Evolutionary conservation across 768 basidiomycete species (phyloP).

Genomic region (Mycena venus): DNA sequence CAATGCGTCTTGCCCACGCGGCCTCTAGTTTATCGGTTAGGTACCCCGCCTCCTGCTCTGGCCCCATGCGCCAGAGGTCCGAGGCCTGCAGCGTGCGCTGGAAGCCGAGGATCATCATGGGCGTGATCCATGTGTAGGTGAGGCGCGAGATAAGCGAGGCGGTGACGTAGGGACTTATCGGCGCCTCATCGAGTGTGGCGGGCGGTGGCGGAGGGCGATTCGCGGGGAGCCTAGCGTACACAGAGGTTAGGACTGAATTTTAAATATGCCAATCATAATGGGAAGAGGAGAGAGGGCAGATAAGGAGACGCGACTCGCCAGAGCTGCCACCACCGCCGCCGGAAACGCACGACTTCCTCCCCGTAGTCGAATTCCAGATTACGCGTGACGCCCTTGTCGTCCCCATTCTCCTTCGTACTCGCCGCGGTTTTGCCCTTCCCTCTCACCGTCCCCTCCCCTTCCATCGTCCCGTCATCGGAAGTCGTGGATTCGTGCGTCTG

Average conservation of each 20-base stretch:
- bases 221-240: constrained; percentile 63
- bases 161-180: constrained; percentile 71
- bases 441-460: background rate
- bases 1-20: constrained; percentile 65
- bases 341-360: constrained; percentile 51
- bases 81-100: constrained; percentile 81
- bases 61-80: constrained; percentile 80
- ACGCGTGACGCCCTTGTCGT: background rate
- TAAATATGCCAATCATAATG: background rate
- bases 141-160: constrained; percentile 74
- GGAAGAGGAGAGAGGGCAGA: background rate
- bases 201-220: constrained; percentile 70
- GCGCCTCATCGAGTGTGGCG: constrained; percentile 66
- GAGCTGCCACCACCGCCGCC: constrained; percentile 66
- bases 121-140: constrained; percentile 77
- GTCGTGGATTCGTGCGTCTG: background rate
- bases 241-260: background rate
- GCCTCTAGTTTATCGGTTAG: constrained; percentile 68
- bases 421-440: no score
- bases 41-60: constrained; percentile 58
- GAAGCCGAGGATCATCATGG: constrained; percentile 75
- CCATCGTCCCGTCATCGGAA: background rate
- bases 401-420: background rate
- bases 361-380: constrained; percentile 55
- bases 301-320: constrained; percentile 45